These are phyloP conservation scores for Trametes cubensis DNA, from an alignment of 768 basidiomycete species.

Conservation along the genomic window DNA sequence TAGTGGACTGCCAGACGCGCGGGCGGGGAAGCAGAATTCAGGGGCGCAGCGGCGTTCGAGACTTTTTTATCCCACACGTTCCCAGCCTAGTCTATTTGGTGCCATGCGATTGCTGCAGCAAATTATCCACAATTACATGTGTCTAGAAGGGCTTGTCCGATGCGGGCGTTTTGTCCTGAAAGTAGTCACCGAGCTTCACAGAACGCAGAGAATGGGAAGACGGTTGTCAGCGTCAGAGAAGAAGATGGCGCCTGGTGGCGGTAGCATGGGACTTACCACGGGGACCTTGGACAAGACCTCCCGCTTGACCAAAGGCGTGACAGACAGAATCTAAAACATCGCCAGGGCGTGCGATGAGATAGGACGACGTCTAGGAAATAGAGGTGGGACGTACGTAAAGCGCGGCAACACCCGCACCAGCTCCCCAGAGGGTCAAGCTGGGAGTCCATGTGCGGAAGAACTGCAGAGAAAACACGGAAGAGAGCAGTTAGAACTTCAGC, in stretches of 20 bases:
- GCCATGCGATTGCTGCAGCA: slow-evolving; percentile 7
- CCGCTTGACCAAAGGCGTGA: slow-evolving; percentile 82
- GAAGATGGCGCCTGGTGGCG: slow-evolving; percentile 11
- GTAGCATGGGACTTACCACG: slow-evolving; percentile 51
- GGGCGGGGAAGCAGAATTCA: slow-evolving; percentile 14
- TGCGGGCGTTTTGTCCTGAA: slow-evolving; percentile 76
- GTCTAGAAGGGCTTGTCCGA: slow-evolving; percentile 83
- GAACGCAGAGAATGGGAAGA: slow-evolving; percentile 2
- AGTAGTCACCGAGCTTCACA: slow-evolving; percentile 66
- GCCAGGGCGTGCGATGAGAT: slow-evolving; percentile 16
- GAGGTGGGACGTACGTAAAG: slow-evolving; percentile 56
- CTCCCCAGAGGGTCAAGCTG: slow-evolving; percentile 70
- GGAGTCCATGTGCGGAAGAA: slow-evolving; percentile 54
- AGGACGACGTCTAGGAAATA: not conserved
- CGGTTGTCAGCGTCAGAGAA: slow-evolving; percentile 1
- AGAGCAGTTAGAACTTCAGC: not conserved
- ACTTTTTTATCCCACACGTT: not conserved
- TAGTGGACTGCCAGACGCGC: slow-evolving; percentile 8
- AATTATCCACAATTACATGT: slow-evolving; percentile 9
- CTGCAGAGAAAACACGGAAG: slow-evolving; percentile 20
- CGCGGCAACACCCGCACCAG: slow-evolving; percentile 65
- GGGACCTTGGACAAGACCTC: slow-evolving; percentile 75
- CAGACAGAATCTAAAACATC: slow-evolving; percentile 64
- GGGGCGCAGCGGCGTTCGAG: not conserved
- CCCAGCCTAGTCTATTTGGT: slow-evolving; percentile 12